Conservation (phyloP, 805 yeast species). For the Komagataella pseudopastoris region DNA sequence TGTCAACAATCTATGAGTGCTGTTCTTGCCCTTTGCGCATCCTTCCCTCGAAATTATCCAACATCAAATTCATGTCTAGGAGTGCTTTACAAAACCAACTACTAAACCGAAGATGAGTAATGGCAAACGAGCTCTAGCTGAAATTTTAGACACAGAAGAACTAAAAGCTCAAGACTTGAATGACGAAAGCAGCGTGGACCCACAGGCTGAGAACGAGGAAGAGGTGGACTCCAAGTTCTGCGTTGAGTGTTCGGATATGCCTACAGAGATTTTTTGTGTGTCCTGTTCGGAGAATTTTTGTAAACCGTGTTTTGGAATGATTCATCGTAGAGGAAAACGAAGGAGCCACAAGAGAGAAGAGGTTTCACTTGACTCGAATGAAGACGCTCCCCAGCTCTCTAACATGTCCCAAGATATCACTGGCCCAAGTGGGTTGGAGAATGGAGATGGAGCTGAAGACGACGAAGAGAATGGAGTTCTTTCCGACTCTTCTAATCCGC, state of each 20-base stretch:
- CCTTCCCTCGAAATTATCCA: not conserved
- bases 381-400: conserved; percentile 5
- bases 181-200: not conserved
- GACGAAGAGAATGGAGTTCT: conserved; percentile 6
- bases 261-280: conserved; percentile 45
- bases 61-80: not conserved
- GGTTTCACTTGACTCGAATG: conserved; percentile 5
- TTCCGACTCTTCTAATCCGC: not conserved
- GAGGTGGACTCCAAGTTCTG: conserved; percentile 30
- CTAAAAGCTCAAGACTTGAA: not conserved
- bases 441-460: conserved; percentile 8
- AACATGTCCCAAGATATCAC: conserved; percentile 8
- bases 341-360: conserved; percentile 25
- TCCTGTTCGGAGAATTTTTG: conserved; percentile 60
- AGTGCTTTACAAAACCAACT: not conserved
- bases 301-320: conserved; percentile 51
- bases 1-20: not conserved
- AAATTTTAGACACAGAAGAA: not conserved
- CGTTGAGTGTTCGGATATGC: conserved; percentile 65
- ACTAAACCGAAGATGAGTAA: not conserved
- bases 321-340: conserved; percentile 58
- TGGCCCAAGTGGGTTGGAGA: conserved; percentile 5
- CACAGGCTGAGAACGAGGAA: conserved; percentile 13
- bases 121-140: not conserved
- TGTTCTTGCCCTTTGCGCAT: not conserved